Conservation (phyloP, 2,329 filamentous ascomycete species). For the Colletotrichum chlorophyti region DNA sequence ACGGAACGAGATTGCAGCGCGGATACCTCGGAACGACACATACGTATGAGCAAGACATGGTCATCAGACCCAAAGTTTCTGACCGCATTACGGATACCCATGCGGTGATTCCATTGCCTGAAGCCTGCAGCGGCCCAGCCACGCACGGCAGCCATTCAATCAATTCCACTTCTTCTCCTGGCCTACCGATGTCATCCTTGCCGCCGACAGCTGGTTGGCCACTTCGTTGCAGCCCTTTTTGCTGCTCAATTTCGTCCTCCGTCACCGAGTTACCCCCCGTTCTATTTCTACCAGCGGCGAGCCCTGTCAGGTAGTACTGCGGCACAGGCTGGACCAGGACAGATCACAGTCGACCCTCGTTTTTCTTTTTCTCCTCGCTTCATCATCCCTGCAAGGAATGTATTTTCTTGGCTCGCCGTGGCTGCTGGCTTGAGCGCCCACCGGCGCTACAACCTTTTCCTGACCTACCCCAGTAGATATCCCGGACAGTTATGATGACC, state of each 20-base stretch:
- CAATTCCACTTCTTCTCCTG: neutral
- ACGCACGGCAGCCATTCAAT: constrained; percentile 6
- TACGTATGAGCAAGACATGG: constrained; percentile 25
- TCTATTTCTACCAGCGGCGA: too few species aligned
- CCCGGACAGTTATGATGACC: too few species aligned
- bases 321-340: too few species aligned
- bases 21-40: constrained; percentile 27
- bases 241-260: neutral
- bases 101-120: constrained; percentile 25
- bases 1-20: constrained; percentile 25
- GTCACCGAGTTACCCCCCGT: too few species aligned
- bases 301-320: too few species aligned
- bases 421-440: too few species aligned
- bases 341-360: too few species aligned
- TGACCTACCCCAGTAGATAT: too few species aligned
- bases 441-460: too few species aligned
- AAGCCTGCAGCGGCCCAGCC: constrained; percentile 19
- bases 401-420: too few species aligned
- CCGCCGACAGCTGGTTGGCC: constrained; percentile 7
- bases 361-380: too few species aligned
- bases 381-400: too few species aligned
- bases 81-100: constrained; percentile 21
- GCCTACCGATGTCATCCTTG: constrained; percentile 13
- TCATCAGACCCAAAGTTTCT: constrained; percentile 30
- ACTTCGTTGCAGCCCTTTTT: constrained; percentile 5